Percentiles rank a stretch among this genome's conserved stretches.
Conservation (phyloP, 352 stramenopile genomes). For the Pythium monospermum region DNA sequence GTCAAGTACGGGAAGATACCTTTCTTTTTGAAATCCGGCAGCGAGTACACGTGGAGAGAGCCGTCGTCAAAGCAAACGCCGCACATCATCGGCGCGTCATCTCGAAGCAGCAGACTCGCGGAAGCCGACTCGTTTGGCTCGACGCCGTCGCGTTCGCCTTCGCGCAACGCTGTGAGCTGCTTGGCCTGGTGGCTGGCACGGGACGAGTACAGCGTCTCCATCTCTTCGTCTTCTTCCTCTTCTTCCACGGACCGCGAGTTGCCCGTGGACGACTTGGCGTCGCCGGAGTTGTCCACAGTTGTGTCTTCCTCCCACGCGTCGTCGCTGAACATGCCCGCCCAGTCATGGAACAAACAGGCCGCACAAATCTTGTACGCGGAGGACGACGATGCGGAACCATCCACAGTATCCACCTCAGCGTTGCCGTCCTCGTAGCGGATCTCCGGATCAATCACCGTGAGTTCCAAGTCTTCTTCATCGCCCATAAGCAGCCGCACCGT, state of each 20-base stretch:
- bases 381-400: slow-evolving; percentile 16
- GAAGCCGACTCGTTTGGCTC: slow-evolving; percentile 38
- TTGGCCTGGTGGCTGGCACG: slow-evolving; percentile 34
- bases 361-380: slow-evolving; percentile 40
- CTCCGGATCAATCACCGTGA: slow-evolving; percentile 75
- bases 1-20: slow-evolving; percentile 79
- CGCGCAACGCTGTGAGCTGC: slow-evolving; percentile 14
- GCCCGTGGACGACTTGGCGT: too few species aligned
- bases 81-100: slow-evolving; percentile 75
- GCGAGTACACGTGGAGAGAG: slow-evolving; percentile 76
- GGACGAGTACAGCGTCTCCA: slow-evolving; percentile 64
- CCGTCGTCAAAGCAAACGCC: slow-evolving; percentile 78
- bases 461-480: slow-evolving; percentile 75
- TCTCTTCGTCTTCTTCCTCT: slow-evolving; percentile 61
- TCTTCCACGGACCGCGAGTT: slow-evolving; percentile 13
- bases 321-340: slow-evolving; percentile 73
- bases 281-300: slow-evolving; percentile 25
- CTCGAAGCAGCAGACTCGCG: slow-evolving; percentile 39
- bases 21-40: slow-evolving; percentile 79
- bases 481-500: slow-evolving; percentile 77
- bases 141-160: slow-evolving; percentile 20
- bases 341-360: slow-evolving; percentile 81
- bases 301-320: slow-evolving; percentile 51
- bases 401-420: slow-evolving; percentile 12
- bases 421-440: slow-evolving; percentile 47